These are phyloP conservation scores for Neolentinus lepideus DNA, from an alignment of 1,284 basidiomycete species.

Conservation along the genomic window DNA sequence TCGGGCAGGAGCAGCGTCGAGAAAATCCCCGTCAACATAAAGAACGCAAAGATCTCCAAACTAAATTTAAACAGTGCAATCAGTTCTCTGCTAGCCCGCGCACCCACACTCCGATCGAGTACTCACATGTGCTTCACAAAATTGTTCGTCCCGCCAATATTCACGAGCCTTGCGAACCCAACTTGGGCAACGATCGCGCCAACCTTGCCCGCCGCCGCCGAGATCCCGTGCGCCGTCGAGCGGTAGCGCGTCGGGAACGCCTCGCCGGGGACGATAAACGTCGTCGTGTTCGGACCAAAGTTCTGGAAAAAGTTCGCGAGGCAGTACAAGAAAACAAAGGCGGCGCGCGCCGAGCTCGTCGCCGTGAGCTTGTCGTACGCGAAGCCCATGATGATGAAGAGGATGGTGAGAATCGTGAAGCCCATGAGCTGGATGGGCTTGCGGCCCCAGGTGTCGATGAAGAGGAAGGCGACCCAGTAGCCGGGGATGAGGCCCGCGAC, in stretches of 20 bases:
- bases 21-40: constrained; percentile 77
- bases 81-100: constrained; percentile 4
- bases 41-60: constrained; percentile 66
- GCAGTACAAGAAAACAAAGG: constrained; percentile 77
- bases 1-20: constrained; percentile 74
- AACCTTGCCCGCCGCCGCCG: constrained; percentile 76
- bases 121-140: constrained; percentile 61
- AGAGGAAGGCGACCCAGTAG: constrained; percentile 64
- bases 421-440: constrained; percentile 78
- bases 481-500: constrained; percentile 70
- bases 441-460: constrained; percentile 69
- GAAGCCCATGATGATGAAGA: constrained; percentile 65
- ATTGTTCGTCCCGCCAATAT: constrained; percentile 55
- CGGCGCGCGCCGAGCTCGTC: constrained; percentile 43
- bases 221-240: constrained; percentile 81
- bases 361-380: constrained; percentile 61
- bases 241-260: constrained; percentile 84
- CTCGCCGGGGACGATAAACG: constrained; percentile 79
- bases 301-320: constrained; percentile 71
- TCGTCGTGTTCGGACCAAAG: constrained; percentile 80
- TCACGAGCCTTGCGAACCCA: constrained; percentile 63
- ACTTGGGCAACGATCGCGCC: constrained; percentile 82
- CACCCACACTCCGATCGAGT: constrained; percentile 1
- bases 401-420: constrained; percentile 59
- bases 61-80: constrained; percentile 21